Evolutionary conservation across 169 alveolate genomes (phyloP), one percentile per base, ranked within the genome.

Genomic region (Cryptosporidium felis): DNA sequence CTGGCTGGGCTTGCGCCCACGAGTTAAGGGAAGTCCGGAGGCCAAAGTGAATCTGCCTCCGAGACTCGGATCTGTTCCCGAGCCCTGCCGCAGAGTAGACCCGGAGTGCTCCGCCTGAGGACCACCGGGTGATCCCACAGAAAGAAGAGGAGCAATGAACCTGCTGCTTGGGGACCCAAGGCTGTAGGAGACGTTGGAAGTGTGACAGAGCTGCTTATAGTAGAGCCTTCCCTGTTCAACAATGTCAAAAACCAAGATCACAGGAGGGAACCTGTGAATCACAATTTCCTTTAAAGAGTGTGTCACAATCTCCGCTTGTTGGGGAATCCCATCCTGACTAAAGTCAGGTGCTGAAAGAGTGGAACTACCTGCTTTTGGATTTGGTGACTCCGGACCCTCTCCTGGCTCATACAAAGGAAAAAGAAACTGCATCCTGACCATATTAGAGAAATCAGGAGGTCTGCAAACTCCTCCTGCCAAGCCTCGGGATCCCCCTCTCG

Each of bases 201-300:
- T 74, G 81, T 91, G 91, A 46, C 94, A 91, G 51, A 91, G 85
- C 23, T 90, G 89, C 32, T 91, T 80, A 58, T 91, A 90, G 82
- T 91, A 91, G 21, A 89, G 81, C 28, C 94, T 46, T 16, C 94
- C 94, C 12, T 88, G 90, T 28, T 91, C 91, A 14, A 91, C 62
- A 10, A 91, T 53, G 61, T 91, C 94, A 45, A 88, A 91, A 9
- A 91, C 94, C 38, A 85, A 58, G 46, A 91, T 88, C 4, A 90
- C 88, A 56, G 91, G 88, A 12, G 94, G 94, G 26, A 82, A 58
- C 62, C 89, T 66, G 12, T 56, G 60, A 9, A 91, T 88, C 0
- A 89, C 82, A n/a, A 91, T 80, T 40, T 91, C 94, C 88, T 91
- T 91, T 16, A 67, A 32, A 5, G 82, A 67, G 26, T 67, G 82